Percentiles rank a stretch among this genome's conserved stretches.
Evolutionary conservation across 2,329 filamentous ascomycete genomes (phyloP).

Genomic region (Ascochyta pisi): DNA sequence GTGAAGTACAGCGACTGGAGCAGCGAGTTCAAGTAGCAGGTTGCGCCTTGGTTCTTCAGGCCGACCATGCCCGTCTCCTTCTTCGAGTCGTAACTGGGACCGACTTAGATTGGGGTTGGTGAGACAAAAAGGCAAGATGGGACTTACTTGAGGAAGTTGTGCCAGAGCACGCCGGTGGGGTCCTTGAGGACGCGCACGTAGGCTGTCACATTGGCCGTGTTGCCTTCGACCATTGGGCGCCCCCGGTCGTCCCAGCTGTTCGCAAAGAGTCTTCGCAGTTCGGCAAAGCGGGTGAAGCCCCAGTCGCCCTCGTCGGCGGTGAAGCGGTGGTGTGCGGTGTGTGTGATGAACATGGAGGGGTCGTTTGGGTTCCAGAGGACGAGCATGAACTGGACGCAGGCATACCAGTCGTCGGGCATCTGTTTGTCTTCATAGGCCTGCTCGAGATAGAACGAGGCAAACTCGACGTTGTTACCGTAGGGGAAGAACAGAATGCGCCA

Average conservation of each 20-base stretch:
- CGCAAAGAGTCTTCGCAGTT: conserved; percentile 84
- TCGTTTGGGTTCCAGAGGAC: conserved; percentile 95
- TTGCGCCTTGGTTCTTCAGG: conserved; percentile 92
- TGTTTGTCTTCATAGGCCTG: conserved; percentile 84
- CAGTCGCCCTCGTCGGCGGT: conserved; percentile 96
- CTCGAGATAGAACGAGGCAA: conserved; percentile 94
- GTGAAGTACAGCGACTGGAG: conserved; percentile 58
- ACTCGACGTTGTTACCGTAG: conserved; percentile 91
- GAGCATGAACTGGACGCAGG: conserved; percentile 92
- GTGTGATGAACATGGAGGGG: conserved; percentile 77
- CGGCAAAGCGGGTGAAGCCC: conserved; percentile 97
- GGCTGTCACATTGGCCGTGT: conserved; percentile 79
- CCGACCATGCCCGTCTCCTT: conserved; percentile 98
- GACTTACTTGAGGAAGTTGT: conserved; percentile 77
- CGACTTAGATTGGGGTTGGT: not conserved
- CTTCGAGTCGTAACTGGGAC: conserved; percentile 86
- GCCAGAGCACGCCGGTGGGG: conserved; percentile 87
- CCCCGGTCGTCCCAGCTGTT: conserved; percentile 73
- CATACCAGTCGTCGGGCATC: conserved; percentile 87
- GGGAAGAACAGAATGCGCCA: conserved; percentile 98
- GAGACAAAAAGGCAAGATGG: too few relatives aligned
- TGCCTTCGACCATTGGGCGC: conserved; percentile 78
- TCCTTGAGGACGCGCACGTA: conserved; percentile 85
- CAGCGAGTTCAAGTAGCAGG: conserved; percentile 61
- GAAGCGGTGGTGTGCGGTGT: conserved; percentile 92